Conservation (phyloP, 768 basidiomycete genomes). For the Gyrodon lividus region DNA sequence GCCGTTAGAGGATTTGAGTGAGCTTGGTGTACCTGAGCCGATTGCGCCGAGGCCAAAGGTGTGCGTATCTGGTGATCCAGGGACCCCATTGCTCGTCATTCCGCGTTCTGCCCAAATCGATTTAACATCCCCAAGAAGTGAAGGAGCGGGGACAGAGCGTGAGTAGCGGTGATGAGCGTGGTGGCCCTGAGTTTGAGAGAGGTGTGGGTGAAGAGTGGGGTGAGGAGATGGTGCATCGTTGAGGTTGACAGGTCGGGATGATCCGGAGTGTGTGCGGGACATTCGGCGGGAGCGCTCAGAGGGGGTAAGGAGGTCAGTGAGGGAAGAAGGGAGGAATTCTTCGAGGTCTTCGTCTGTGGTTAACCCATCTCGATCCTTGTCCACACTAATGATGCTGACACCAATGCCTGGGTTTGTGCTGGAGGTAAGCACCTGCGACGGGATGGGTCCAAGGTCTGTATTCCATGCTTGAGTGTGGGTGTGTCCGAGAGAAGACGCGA, state of each 20-base stretch:
- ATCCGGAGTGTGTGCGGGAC: conserved; percentile 65
- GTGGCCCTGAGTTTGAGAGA: conserved; percentile 19
- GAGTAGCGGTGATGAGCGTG: conserved; percentile 65
- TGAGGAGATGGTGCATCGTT: conserved; percentile 22
- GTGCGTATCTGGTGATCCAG: conserved; percentile 39
- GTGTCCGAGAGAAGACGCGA: conserved; percentile 62
- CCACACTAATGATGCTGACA: conserved; percentile 25
- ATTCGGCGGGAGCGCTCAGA: conserved; percentile 82
- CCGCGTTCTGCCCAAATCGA: conserved; percentile 77
- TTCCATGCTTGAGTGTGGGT: conserved; percentile 27
- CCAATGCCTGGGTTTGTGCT: conserved; percentile 13
- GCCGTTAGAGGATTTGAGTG: conserved; percentile 47
- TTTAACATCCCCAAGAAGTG: conserved; percentile 70
- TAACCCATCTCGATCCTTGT: conserved; percentile 43
- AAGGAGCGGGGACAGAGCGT: conserved; percentile 77
- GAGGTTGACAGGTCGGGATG: conserved; percentile 24
- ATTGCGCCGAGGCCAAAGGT: conserved; percentile 23
- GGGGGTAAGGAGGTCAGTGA: conserved; percentile 87
- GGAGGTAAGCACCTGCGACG: conserved; percentile 14
- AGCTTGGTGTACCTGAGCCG: conserved; percentile 47
- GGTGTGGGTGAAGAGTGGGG: conserved; percentile 9
- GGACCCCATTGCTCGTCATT: conserved; percentile 25
- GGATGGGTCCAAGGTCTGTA: conserved; percentile 23
- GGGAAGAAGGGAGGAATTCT: conserved; percentile 84
- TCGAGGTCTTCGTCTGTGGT: conserved; percentile 69